Base-by-base conservation (phyloP, 495 filamentous ascomycete species). In the Penicillium flavigenum region DNA sequence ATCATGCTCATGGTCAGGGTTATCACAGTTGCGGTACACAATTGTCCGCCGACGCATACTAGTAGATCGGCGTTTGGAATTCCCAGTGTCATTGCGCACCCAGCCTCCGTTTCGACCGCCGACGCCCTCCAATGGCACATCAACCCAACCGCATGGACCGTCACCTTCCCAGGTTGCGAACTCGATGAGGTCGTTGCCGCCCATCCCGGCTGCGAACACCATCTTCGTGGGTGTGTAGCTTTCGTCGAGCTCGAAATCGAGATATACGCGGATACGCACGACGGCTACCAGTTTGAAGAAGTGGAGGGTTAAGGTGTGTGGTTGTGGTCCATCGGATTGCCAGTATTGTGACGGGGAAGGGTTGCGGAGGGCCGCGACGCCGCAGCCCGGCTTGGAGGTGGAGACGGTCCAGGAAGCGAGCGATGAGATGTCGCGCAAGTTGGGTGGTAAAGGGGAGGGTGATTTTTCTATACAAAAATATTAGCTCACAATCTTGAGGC, bases 271-370 rank as follows among this genome's bases (percentile, higher is more conserved):
- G 29, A 98, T 86, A 16, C 83, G 82, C 6, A 88, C 86, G 50
- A 98, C 88, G 48, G 86, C 86, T 46, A 97, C 94, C 8, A 92
- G 81, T 66, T 96, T 95, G 75, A 94, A 88, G 74, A 98, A 98
- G 72, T 98, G 93, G 17, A 96, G 86, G 36, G 89, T 96, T 24
- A 98, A 81, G n/a, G 85, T 83, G 61, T 98, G 94, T 14, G 94
- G 94, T 65, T 98, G 94, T 5, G 93, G 92, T 1, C 94, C 95
- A 70, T 98, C 95, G 16, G 91, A 96, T 72, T 98, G 94, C 94
- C 94, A 98, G 79, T 91, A 98, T 60, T 88, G 84, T 47, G 80
- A 74, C 3, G 88, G 83, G 44, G 91, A 88, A 22, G 92, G 88
- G 66, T 86, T 82, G 20, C 91, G 87, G 22, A 98, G 86, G 60